Conservation (phyloP, 805 yeast species). For the Jamesozyma rosinii region DNA sequence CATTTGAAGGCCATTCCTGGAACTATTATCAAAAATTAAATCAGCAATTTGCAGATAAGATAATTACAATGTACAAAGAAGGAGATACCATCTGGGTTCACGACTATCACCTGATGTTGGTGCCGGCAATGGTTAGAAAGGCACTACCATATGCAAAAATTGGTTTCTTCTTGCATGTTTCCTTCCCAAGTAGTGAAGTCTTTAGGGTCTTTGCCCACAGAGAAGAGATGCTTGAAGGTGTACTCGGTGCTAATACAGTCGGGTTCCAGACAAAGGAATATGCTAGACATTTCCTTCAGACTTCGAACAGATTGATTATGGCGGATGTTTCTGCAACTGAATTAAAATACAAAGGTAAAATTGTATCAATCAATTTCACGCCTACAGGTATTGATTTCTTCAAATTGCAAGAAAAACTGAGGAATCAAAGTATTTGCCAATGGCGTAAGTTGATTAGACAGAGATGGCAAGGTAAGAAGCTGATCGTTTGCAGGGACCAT, state of each 20-base stretch:
- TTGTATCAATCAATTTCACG: conserved; percentile 46
- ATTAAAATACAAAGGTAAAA: conserved; percentile 50
- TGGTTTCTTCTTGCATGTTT: conserved; percentile 85
- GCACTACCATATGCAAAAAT: conserved; percentile 73
- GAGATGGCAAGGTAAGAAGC: conserved; percentile 61
- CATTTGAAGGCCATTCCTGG: conserved; percentile 95
- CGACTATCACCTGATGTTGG: conserved; percentile 82
- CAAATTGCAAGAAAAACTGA: conserved; percentile 39
- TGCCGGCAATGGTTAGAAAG: conserved; percentile 75
- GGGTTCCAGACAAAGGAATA: conserved; percentile 90
- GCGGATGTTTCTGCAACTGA: conserved; percentile 64
- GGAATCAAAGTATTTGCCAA: conserved; percentile 42
- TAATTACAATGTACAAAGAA: conserved; percentile 55
- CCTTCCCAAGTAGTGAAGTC: conserved; percentile 93
- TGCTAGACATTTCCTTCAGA: conserved; percentile 86
- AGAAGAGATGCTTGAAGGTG: conserved; percentile 62
- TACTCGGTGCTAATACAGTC: conserved; percentile 80
- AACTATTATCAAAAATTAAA: conserved; percentile 68
- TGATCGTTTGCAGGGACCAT: conserved; percentile 84
- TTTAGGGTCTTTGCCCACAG: conserved; percentile 90
- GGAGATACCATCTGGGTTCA: conserved; percentile 87
- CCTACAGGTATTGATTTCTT: conserved; percentile 77
- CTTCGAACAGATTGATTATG: conserved; percentile 72
- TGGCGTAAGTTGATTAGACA: conserved; percentile 68
- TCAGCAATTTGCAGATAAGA: conserved; percentile 67